Evolutionary conservation across 768 basidiomycete species (phyloP).

Genomic region (Phanerochaete sordida): DNA sequence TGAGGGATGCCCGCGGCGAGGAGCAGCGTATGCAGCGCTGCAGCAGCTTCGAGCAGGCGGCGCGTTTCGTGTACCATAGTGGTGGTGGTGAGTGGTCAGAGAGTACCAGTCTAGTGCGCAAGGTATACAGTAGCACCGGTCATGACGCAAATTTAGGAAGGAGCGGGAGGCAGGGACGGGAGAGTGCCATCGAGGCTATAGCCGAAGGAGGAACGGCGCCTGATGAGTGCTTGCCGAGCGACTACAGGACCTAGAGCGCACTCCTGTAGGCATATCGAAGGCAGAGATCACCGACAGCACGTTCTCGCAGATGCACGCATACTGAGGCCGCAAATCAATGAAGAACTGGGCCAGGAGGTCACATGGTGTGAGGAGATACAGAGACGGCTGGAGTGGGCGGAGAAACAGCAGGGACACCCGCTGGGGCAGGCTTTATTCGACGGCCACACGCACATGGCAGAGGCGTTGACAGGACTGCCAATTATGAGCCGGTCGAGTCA

Average conservation of each 20-base stretch:
- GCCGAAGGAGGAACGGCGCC: conserved; percentile 4
- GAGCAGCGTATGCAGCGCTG: conserved; percentile 67
- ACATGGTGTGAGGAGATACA: conserved; percentile 3
- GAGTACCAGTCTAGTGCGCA: conserved; percentile 24
- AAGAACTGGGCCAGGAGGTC: conserved; percentile 6
- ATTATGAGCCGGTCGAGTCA: not conserved
- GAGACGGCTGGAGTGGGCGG: not conserved
- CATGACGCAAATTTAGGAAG: conserved; percentile 20
- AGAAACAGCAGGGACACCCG: not conserved
- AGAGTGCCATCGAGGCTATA: conserved; percentile 5
- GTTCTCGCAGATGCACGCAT: conserved; percentile 3
- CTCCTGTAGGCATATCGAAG: not conserved
- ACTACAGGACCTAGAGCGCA: conserved; percentile 4
- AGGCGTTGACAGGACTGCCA: not conserved
- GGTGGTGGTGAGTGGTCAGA: conserved; percentile 28
- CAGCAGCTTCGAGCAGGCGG: conserved; percentile 75
- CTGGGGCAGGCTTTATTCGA: not conserved
- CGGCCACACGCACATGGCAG: not conserved
- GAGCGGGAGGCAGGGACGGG: conserved; percentile 8
- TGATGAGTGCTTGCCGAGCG: conserved; percentile 8
- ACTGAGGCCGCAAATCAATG: conserved; percentile 8
- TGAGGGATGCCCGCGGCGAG: conserved; percentile 58
- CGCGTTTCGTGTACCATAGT: conserved; percentile 69
- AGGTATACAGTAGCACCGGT: conserved; percentile 15
- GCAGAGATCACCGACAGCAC: conserved; percentile 5